Conservation (phyloP, 108 stramenopile genomes). For the Pseudonitzschia multistriata region DNA sequence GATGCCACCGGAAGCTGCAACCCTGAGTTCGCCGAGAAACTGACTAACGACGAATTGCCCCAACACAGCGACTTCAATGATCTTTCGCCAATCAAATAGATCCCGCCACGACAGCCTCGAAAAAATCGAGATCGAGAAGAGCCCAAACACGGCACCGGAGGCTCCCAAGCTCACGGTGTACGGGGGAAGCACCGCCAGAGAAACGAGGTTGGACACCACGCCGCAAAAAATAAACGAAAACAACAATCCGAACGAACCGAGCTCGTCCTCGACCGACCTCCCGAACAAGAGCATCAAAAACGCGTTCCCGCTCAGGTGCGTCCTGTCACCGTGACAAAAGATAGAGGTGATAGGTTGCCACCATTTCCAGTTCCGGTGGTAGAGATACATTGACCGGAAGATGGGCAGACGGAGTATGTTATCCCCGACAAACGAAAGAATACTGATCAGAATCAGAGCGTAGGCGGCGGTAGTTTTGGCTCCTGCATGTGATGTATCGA, state of each 20-base stretch:
- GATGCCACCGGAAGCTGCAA: neutral
- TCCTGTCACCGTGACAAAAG: constrained; percentile 5
- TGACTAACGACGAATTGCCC: neutral
- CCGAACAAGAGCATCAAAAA: neutral
- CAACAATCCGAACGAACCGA: neutral
- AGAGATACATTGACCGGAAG: neutral
- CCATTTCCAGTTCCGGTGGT: constrained; percentile 1
- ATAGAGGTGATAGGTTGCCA: constrained; percentile 3
- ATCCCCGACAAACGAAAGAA: neutral
- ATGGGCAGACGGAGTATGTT: neutral
- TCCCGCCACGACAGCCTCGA: neutral
- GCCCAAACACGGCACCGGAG: neutral
- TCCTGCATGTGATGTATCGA: neutral
- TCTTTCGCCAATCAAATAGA: neutral
- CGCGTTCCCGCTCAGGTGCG: neutral
- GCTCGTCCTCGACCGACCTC: neutral
- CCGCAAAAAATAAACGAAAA: constrained; percentile 2
- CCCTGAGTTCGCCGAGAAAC: neutral
- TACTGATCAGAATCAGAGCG: neutral
- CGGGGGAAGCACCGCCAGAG: neutral
- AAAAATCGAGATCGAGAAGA: neutral
- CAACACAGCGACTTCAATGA: neutral
- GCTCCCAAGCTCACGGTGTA: neutral
- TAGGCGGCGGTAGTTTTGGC: neutral
- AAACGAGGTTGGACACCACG: neutral